Evolutionary conservation across 208 protist species (phyloP).

Genomic region (Leishmania martiniquensis): DNA sequence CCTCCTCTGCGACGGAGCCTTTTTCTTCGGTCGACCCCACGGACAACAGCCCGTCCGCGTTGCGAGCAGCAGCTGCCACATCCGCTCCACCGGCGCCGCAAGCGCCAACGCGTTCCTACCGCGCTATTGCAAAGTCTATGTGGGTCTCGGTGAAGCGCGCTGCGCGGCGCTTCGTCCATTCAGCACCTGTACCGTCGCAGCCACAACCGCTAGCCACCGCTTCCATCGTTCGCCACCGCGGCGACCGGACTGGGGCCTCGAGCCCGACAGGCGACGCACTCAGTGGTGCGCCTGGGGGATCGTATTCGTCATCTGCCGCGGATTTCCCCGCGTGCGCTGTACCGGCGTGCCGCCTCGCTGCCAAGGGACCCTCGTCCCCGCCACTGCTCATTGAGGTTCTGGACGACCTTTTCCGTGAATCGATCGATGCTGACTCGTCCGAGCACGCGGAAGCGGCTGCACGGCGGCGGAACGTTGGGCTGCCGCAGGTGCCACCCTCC

Average conservation of each 20-base stretch:
- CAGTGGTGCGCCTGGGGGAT: not conserved
- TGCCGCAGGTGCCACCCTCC: not conserved
- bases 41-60: not conserved
- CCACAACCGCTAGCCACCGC: not conserved
- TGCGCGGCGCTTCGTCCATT: slow-evolving; percentile 18
- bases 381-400: slow-evolving; percentile 32
- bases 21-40: not conserved
- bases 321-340: not conserved
- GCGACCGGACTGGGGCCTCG: not conserved
- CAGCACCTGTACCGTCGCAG: not conserved
- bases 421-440: slow-evolving; percentile 5
- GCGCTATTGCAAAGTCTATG: slow-evolving; percentile 21
- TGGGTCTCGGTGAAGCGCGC: slow-evolving; percentile 32
- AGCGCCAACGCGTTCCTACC: slow-evolving; percentile 8
- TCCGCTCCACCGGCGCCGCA: not conserved
- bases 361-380: slow-evolving; percentile 1
- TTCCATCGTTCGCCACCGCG: not conserved
- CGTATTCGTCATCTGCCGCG: not conserved
- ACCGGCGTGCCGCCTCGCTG: not conserved
- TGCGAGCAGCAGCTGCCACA: not conserved
- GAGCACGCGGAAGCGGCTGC: slow-evolving; percentile 1
- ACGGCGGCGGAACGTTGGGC: not conserved
- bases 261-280: not conserved
- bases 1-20: not conserved
- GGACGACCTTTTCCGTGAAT: slow-evolving; percentile 27